Conservation (phyloP, 176 grass and related monocot species). For the Hordeum marinum region DNA sequence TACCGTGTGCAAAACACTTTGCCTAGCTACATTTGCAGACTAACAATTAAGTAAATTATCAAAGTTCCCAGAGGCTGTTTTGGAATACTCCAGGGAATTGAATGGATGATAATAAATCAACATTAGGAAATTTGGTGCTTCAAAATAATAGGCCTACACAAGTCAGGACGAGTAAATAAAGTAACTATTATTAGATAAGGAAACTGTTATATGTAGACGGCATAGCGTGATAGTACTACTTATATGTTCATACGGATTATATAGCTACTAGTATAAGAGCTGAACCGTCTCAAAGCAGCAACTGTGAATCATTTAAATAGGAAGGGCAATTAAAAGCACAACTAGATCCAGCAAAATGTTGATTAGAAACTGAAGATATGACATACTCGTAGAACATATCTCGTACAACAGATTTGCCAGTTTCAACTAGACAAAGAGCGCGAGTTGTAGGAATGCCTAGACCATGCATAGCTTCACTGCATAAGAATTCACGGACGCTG, state of each 20-base stretch:
- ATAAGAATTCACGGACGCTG: conserved; percentile 94
- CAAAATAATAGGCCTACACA: background rate
- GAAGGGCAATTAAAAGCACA: background rate
- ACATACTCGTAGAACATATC: conserved; percentile 99
- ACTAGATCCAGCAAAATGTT: background rate
- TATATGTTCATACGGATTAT: background rate
- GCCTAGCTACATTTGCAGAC: background rate
- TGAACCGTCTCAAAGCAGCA: background rate
- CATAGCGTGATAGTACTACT: background rate
- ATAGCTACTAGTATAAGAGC: background rate
- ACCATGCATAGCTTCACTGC: conserved; percentile 93
- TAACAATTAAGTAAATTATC: background rate
- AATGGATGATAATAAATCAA: background rate
- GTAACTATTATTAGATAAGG: background rate
- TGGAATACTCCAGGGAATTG: background rate
- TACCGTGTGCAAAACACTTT: background rate
- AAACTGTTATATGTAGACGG: background rate
- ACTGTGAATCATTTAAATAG: background rate
- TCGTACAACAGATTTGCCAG: conserved; percentile 79
- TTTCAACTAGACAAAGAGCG: conserved; percentile 81
- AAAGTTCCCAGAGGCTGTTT: background rate
- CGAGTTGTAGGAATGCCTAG: conserved; percentile 93
- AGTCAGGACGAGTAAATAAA: background rate
- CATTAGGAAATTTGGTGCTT: background rate
- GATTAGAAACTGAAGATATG: conserved; percentile 13